phyloP scores from a whole-genome alignment of 2,329 filamentous ascomycete genomes.

The Stachybotrys elegans region DNA sequence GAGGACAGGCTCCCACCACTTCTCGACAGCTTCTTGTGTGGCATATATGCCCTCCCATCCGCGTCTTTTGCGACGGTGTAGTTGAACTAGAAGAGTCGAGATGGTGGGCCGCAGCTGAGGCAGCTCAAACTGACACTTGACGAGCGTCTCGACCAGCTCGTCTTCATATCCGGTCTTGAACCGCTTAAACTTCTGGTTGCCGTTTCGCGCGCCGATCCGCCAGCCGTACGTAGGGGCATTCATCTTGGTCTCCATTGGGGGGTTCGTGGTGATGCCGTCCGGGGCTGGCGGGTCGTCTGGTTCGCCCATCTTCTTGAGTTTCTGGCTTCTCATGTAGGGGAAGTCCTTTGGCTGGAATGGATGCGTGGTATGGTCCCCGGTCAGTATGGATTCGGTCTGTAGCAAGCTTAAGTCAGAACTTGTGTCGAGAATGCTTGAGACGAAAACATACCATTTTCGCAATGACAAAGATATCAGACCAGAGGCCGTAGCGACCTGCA shows the following conservation, averaged over 20 bases:
- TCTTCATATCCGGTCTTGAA: background rate
- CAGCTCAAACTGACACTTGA: background rate
- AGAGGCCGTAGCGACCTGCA: constrained; percentile 21
- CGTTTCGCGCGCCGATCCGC: too few species aligned
- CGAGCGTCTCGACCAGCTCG: background rate
- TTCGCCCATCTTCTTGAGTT: too few species aligned
- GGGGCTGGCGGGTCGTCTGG: too few species aligned
- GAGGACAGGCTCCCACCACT: too few species aligned
- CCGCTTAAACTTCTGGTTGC: background rate
- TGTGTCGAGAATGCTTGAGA: too few species aligned
- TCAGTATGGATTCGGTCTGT: constrained; percentile 23
- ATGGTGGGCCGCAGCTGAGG: too few species aligned
- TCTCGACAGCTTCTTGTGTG: too few species aligned
- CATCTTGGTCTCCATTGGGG: too few species aligned
- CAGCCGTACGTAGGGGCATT: background rate
- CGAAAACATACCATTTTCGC: constrained; percentile 20
- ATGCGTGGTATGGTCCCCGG: constrained; percentile 7
- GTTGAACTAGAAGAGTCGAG: too few species aligned
- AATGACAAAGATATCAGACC: constrained; percentile 23
- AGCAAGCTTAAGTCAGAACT: constrained; percentile 10
- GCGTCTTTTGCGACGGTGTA: too few species aligned
- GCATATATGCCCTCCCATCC: too few species aligned
- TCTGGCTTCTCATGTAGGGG: background rate
- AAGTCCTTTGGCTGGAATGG: constrained; percentile 5
- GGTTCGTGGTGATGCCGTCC: too few species aligned